Evolutionary conservation across 1,139 yeast species (phyloP), one percentile per base, ranked within the genome.

Genomic region (Candida buenavistaensis): DNA sequence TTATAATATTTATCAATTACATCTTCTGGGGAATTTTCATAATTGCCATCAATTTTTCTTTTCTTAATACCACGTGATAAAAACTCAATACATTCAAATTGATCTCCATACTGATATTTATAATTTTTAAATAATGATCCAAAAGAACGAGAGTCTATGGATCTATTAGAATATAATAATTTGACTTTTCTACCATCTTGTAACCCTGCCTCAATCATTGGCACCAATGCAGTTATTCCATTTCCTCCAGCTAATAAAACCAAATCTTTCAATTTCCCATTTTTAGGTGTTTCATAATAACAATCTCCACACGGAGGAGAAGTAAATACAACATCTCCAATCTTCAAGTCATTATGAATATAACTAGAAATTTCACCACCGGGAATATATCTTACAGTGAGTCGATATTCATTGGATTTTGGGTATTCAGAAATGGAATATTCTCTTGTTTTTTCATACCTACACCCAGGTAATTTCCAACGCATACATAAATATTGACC

Each of bases 401-500:
- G 72, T 45, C 81, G 61, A 51, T 73, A 76, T 40, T 65, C 58
- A 26, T 64, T 60, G 15, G 51, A 47, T 14, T 47, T 35, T 2
- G 66, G 61, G 29, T 30, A 47, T 20, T 51, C 57, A 1, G 79
- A 68, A 15, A 79, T 50, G 3, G 83, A 72, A 50, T 78, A 79
- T 45, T 78, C 80, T 48, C 84, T 64, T 14, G 70, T 60, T 13
- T 57, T 64, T 36, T 58, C 64, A 27, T 54, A 56, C 21, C 59
- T 61, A 44, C 58, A 36, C 4, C 49, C 51, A 6, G 64, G 63
- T 12, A 53, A 37, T 10, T 32, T 39, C 54, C 77, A 61, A 48
- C 79, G 66, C 30, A 78, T 64, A 14, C 82, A 72, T 35, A 81
- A 59, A 48, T 80, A 81, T 57, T 82, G 88, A 29, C 90, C 90